Base-by-base conservation (phyloP, 2,329 filamentous ascomycete genomes). In the Aspergillus oerlinghausenensis region DNA sequence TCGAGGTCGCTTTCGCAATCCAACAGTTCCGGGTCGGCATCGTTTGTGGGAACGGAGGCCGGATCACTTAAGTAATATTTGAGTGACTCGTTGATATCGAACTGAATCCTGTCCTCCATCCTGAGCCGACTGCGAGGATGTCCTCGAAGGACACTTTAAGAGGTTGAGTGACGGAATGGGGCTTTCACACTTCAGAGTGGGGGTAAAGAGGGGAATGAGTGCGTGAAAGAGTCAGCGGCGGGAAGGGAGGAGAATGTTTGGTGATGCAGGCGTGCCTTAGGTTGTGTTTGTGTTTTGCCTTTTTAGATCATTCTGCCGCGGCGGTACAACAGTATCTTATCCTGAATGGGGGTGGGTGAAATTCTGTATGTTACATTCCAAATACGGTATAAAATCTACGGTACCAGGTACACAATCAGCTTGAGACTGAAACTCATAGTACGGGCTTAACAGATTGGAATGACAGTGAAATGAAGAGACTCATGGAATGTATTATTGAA, bases 51-150 rank as follows among this genome's bases (percentile, higher is more conserved):
- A 55, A 97, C 89, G 42, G 85, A 84, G 49, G 86, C 81, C 8
- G 94, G 93, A 73, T 97, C 93, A 77, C 91, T 95, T 84, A 97
- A 90, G 77, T 97, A 99, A 73, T 90, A 85, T 81, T 96, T 97
- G 75, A 97, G 88, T 63, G 92, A 91, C 79, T 96, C 89, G 74
- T 97, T 96, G 76, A 99, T 90, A 75, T 97, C 90, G 78, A 99
- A 99, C 70, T 88, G 84, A 72, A 92, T 84, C 62, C 76, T 78
- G 63, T 80, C 79, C 66, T 82, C 82, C 79, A 89, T 89, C 69
- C 81, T 88, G 86, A 60, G 57, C 59, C 59, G 55, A 58, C 57
- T 50, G 51, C 55, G 59, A 63, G 60, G 23, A 51, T 40, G 29
- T 51, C 65, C 60, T 66, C 60, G 52, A 52, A 53, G 50, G 51